Evolutionary conservation across 2,329 filamentous ascomycete species (phyloP).

Genomic region (Zasmidium angulare): DNA sequence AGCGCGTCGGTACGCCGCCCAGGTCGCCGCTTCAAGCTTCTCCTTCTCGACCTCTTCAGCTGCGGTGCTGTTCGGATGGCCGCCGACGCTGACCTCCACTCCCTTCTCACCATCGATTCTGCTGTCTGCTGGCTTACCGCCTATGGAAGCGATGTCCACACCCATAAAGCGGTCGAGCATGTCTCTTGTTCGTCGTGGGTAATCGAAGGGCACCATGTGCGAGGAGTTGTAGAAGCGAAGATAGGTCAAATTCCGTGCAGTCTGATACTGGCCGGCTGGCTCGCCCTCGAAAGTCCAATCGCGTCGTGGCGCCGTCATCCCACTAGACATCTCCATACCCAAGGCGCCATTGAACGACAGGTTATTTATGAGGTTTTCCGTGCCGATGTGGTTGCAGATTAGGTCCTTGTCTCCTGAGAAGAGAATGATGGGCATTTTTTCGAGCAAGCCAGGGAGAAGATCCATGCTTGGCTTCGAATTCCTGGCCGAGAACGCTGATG

Average conservation of each 20-base stretch:
- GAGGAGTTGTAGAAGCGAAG: slow-evolving; percentile 92
- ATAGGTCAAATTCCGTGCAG: slow-evolving; percentile 92
- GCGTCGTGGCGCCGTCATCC: slow-evolving; percentile 85
- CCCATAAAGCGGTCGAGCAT: slow-evolving; percentile 98
- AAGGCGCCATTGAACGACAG: slow-evolving; percentile 89
- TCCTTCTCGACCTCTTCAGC: slow-evolving; percentile 68
- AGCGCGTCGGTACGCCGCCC: slow-evolving; percentile 84
- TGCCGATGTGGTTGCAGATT: slow-evolving; percentile 96
- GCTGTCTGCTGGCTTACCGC: slow-evolving; percentile 74
- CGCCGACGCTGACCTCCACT: slow-evolving; percentile 71
- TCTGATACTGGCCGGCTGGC: slow-evolving; percentile 86
- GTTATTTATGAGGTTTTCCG: slow-evolving; percentile 84
- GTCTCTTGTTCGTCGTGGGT: slow-evolving; percentile 79
- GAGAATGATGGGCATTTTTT: slow-evolving; percentile 74
- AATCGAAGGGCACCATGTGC: slow-evolving; percentile 98
- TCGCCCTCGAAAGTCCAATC: slow-evolving; percentile 94
- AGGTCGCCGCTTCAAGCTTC: slow-evolving; percentile 79
- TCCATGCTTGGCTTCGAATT: slow-evolving; percentile 72
- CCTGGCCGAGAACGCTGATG: slow-evolving; percentile 65
- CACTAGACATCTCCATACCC: slow-evolving; percentile 84
- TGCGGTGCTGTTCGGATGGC: slow-evolving; percentile 65
- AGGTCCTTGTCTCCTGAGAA: slow-evolving; percentile 94
- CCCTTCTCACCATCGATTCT: slow-evolving; percentile 83
- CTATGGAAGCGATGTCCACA: slow-evolving; percentile 86
- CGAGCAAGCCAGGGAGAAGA: slow-evolving; percentile 75